Base-by-base conservation (phyloP, 176 grass and related monocot species). In the Typha latifolia region DNA sequence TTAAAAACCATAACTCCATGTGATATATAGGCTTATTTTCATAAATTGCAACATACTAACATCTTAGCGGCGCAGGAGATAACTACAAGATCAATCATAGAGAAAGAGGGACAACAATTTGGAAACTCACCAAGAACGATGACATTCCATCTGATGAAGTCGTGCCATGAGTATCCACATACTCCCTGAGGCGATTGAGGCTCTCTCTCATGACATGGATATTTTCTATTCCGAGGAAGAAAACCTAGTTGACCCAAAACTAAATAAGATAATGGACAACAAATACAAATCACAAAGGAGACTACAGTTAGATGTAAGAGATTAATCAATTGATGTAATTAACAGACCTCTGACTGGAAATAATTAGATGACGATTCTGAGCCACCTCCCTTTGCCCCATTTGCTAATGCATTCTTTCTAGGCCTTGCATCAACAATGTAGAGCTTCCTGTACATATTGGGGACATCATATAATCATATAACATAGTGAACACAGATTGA, bases 371-470 rank as follows among this genome's bases (percentile, higher is more conserved):
- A 83, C 69, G 94, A 97, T 57, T 97, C 94, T 52, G 94, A 97
- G 64, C 94, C 94, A 34, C 94, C 94, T 78, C 94, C 94, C 75
- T 93, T 97, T 49, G 90, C 94, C 24, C 88, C 85, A 82, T 97
- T 97, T 72, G 88, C 94, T 68, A 97, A 79, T 69, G 94, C 94
- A 86, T 97, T 93, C 78, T 82, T 83, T 76, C 86, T 97, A 78
- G 94, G 94, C 53, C 94, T 90, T 64, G 94, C 94, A 82, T 97
- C 94, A 68, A 91, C 90, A 84, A 97, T 97, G 78, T 97, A 97
- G 32, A 97, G 47, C 73, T 97, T 97, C 81, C 94, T 97, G 79
- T 72, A 51, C 69, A 79, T 21, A 81, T 47, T 62, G 15, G 55
- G 22, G 14, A 26, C n/a, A 59, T 59, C 53, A 22, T 59, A 21